Evolutionary conservation across 495 filamentous ascomycete species (phyloP), one percentile per base, ranked within the genome.

Genomic region (Penicillium subrubescens): DNA sequence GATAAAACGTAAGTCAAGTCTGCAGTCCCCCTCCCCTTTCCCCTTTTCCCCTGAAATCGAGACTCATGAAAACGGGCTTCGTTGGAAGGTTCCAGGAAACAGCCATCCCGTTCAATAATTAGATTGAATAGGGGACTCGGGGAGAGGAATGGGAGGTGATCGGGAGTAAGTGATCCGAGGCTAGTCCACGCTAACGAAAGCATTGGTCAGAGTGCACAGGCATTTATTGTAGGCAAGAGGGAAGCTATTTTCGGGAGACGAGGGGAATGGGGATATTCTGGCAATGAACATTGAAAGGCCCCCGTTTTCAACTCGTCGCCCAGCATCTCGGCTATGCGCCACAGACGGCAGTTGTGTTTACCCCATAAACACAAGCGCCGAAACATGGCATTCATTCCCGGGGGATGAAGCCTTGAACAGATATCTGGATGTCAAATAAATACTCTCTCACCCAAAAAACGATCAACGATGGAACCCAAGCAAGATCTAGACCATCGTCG

Each of bases 401-500:
- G 14, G 37, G 37, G 1, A 41, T 5, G 4, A 41, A 17, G 37
- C 14, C 15, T 14, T 17, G 11, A 4, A 48, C 5, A 12, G 15
- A 48, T 5, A 48, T 48, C 8, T 48, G 10, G n/a, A 44, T 21
- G 5, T 44, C 41, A 5, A 52, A 17, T 8, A 0, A 33, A 33
- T 4, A 33, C 5, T 0, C 31, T 7, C 31, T 33, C 31, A 8
- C 31, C 31, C 31, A 8, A 1, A 33, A 7, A 27, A 27, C n/a
- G n/a, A n/a, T n/a, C n/a, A 4, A 27, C 25, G 25, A 27, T 27
- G 4, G 31, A 33, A 33, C 31, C 31, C 31, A 33, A 33, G 21
- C 21, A 29, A 17, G 17, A 21, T 68, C 66, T 68, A 68, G 66
- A 61, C 62, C 62, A 19, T 21, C 15, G 41, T 56, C 33, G 59